Evolutionary conservation across 441 rosid genomes (phyloP), one percentile per base, ranked within the genome.

Genomic region (Heliophila coronopifolia): DNA sequence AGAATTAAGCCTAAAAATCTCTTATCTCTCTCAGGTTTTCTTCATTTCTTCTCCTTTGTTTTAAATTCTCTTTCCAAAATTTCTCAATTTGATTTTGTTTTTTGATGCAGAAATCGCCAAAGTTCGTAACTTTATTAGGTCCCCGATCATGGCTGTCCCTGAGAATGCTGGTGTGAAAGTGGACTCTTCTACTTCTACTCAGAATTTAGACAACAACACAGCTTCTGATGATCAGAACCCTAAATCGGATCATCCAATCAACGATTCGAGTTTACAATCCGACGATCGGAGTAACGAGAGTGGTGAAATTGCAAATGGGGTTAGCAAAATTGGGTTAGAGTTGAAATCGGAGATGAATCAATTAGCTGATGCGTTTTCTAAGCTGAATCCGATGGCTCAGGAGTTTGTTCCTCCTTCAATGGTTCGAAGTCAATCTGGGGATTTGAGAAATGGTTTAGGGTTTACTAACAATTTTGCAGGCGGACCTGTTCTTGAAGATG

Each of bases 71-170:
- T n/a, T n/a, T n/a, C n/a, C n/a, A n/a, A n/a, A n/a, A n/a, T n/a
- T n/a, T n/a, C n/a, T n/a, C n/a, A n/a, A n/a, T n/a, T n/a, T n/a
- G n/a, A n/a, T n/a, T n/a, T n/a, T n/a, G n/a, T n/a, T n/a, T n/a
- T n/a, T n/a, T n/a, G n/a, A n/a, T n/a, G n/a, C n/a, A n/a, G n/a
- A n/a, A n/a, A n/a, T n/a, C n/a, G n/a, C n/a, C n/a, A n/a, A n/a
- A n/a, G n/a, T n/a, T n/a, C n/a, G n/a, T n/a, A n/a, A n/a, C n/a
- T n/a, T n/a, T n/a, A n/a, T n/a, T n/a, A n/a, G n/a, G n/a, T n/a
- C 65, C 64, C n/a, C n/a, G 71, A 83, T 75, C 76, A 91, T 91
- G 98, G 98, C 88, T 51, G 88, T 91, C 27, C 82, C 82, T 49
- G 98, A 91, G 63, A 80, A 78, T 80, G 84, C 86, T 62, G 94